Base-by-base conservation (phyloP, 805 yeast genomes). In the Teunomyces tritomae region DNA sequence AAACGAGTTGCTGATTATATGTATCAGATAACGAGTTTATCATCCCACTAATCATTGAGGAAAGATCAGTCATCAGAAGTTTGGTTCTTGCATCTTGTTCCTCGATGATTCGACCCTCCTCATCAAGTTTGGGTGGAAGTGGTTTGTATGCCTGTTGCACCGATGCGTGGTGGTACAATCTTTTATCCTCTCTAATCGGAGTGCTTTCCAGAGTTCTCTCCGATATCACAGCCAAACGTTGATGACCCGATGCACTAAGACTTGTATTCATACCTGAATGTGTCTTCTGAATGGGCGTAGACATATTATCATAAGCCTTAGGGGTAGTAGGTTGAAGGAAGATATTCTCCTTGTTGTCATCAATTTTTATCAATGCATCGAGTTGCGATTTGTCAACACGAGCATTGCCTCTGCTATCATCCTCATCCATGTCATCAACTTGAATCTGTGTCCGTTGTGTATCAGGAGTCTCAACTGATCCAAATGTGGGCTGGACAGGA, bases 1-100 rank as follows among this genome's bases (percentile, higher is more conserved):
- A 75, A 34, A 51, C 76, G 76, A 54, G 81, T 37, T 79, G 67
- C 14, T 70, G 62, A 43, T 81, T 83, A 59, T 83, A 88, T n/a
- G 77, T 69, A 14, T 74, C 78, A 17, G 77, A 53, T 44, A 84
- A 66, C n/a, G 80, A 75, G 45, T 71, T 68, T 1, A 83, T 73
- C 62, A 81, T 65, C 5, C 68, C 67, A 28, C 53, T 52, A 14
- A 72, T 50, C 70, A 73, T 71, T 0, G 63, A 49, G 17, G 69
- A 56, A 36, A 71, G 57, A 50, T 73, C 77, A 17, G 52, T 46
- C 56, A 64, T 57, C 14, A 65, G 67, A 36, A 71, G 50, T 30
- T 55, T 62, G 7, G 47, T 57, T 54, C 44, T 59, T 52, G 4
- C 53, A 44, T 27, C 51, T 45, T 34, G 64, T 53, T 26, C 61